Evolutionary conservation across 257 asterid species (phyloP), one percentile per base, ranked within the genome.

Genomic region (Rehmannia glutinosa): DNA sequence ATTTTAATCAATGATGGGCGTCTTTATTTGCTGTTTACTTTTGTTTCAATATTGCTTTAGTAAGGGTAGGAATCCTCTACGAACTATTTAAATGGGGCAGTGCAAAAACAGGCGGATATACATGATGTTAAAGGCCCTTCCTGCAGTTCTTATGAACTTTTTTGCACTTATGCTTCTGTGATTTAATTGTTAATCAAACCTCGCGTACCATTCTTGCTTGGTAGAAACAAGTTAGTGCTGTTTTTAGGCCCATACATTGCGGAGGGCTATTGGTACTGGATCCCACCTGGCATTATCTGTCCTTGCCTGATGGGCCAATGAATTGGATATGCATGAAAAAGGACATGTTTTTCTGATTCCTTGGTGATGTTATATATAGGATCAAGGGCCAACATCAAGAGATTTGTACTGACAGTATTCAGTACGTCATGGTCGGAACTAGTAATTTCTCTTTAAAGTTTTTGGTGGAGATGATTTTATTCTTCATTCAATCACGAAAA

Each of bases 31-130:
- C 51, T 27, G 24, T 68, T 39, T 54, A 33, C 62, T 60, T 28
- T 7, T 20, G 52, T 38, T 68, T 69, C 70, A 47, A 46, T 73
- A 42, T 58, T 47, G 36, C 64, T 56, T 62, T 23, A 21, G 12
- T 38, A 49, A 16, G 28, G 33, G 12, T 50, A 19, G 2, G 1
- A 46, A 11, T 36, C 23, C 54, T 65, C 27, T 54, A 20, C n/a
- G 27, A 72, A 45, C 25, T 45, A 30, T 69, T 30, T 17, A n/a
- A 24, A 46, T 19, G 45, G 50, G 36, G 64, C 17, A 0, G 27
- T 28, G 20, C n/a, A n/a, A n/a, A 36, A 35, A 32, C 30, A 23
- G 58, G 66, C 21, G 33, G 49, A 28, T 45, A 27, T 59, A 21
- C 17, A 33, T 51, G 42, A 35, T 35, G 12, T 30, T 36, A 60